Percentiles rank a stretch among this genome's conserved stretches.
Conservation (phyloP, 2,329 filamentous ascomycete genomes). For the Mycosphaerella sp. region DNA sequence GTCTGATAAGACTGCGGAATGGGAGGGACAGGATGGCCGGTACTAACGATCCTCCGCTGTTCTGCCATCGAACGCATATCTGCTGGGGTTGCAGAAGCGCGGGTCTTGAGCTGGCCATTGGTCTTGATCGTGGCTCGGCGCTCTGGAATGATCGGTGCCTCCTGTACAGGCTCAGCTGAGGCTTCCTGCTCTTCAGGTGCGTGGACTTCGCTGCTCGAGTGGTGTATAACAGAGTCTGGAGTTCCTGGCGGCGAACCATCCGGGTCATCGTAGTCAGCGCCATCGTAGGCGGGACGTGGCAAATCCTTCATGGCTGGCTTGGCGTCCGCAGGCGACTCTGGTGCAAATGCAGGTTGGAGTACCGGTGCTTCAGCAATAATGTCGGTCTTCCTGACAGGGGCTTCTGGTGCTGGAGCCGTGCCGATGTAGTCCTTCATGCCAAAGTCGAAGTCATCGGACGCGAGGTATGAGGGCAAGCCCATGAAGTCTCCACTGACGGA, state of each 20-base stretch:
- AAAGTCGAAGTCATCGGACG: conserved; percentile 48
- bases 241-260: conserved; percentile 49
- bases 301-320: conserved; percentile 21
- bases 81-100: conserved; percentile 78
- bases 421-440: conserved; percentile 51
- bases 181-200: conserved; percentile 17
- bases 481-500: conserved; percentile 23
- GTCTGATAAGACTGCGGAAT: conserved; percentile 28
- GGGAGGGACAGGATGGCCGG: conserved; percentile 45
- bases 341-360: conserved; percentile 20
- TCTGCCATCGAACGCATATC: conserved; percentile 82
- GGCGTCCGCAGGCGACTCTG: conserved; percentile 9
- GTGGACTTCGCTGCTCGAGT: conserved; percentile 47
- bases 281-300: conserved; percentile 20
- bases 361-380: conserved; percentile 19
- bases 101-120: conserved; percentile 76
- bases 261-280: conserved; percentile 17
- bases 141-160: conserved; percentile 57
- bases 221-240: conserved; percentile 84
- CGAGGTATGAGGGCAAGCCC: conserved; percentile 35
- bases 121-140: conserved; percentile 83
- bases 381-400: conserved; percentile 20
- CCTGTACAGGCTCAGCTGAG: conserved; percentile 12
- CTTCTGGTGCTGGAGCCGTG: conserved; percentile 36
- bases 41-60: conserved; percentile 75